Evolutionary conservation across 129 eudicot genomes (phyloP), one percentile per base, ranked within the genome.

Genomic region (Smallanthus sonchifolius): DNA sequence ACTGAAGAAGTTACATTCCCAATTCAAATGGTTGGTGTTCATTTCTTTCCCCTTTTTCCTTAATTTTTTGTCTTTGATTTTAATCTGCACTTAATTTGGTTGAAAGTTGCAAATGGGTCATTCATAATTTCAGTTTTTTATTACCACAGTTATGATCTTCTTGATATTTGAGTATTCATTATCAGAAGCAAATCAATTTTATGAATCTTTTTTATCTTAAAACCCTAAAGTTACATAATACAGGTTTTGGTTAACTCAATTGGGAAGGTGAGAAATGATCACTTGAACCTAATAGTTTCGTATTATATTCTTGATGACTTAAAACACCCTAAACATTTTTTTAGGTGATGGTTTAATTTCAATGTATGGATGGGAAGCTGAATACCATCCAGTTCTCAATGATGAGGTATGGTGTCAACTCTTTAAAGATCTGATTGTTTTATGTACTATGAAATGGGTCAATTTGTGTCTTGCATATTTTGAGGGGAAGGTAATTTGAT

Each of bases 1-100:
- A 30, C 48, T 70, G 28, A 70, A 47, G 57, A 78, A 48, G 38
- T 70, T 70, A 11, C 43, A 48, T 9, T 78, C 28, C 47, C 56
- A 3, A 51, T 78, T 78, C 17, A 64, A 36, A 48, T 71, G 82
- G 82, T 78, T 38, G 57, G 82, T 71, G 19, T 62, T 70, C 36
- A 38, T 60, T 36, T 77, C 40, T 6, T 6, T 19, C 30, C 15
- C 16, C 16, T 44, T 32, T 38, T 67, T 32, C n/a, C 8, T 10
- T 19, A 10, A 20, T 51, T 42, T 75, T 37, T 52, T 2, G 14
- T 78, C 35, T 49, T 49, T 7, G 2, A 43, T 63, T 61, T 61
- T 20, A 14, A 60, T 63, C 17, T 61, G 71, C 63, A 9, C 35
- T 56, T n/a, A 10, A 10, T 56, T 56, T 10, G n/a, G 36, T 56